Conservation (phyloP, 1,284 basidiomycete genomes). For the Hypsizygus ulmarius region DNA sequence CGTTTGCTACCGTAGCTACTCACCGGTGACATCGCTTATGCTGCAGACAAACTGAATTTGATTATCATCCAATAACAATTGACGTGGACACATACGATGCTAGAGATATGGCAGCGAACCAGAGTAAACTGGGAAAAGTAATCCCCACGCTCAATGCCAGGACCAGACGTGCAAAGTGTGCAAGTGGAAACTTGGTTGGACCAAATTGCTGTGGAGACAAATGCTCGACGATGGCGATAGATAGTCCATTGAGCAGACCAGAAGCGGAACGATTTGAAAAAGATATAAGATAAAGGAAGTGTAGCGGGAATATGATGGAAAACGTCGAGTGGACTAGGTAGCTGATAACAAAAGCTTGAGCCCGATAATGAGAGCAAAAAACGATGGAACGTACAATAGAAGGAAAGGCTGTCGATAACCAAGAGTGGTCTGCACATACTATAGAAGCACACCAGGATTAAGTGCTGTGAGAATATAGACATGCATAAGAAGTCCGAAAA, state of each 20-base stretch:
- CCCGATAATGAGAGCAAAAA: background rate
- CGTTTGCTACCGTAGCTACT: conserved; percentile 13
- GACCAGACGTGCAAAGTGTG: conserved; percentile 43
- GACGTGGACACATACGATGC: conserved; percentile 57
- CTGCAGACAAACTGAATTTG: conserved; percentile 34
- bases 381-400: conserved; percentile 54
- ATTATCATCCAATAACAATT: conserved; percentile 7
- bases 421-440: conserved; percentile 75
- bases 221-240: conserved; percentile 51
- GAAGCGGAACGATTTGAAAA: conserved; percentile 45
- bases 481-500: conserved; percentile 12
- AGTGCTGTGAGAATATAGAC: conserved; percentile 5
- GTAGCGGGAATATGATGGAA: conserved; percentile 65
- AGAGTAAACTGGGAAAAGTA: conserved; percentile 62
- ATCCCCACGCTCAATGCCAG: conserved; percentile 55
- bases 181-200: conserved; percentile 40
- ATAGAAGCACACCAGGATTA: conserved; percentile 5
- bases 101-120: conserved; percentile 70
- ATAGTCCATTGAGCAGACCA: conserved; percentile 49
- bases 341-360: conserved; percentile 34
- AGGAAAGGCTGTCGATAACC: conserved; percentile 76
- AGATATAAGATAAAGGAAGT: conserved; percentile 58
- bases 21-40: conserved; percentile 70
- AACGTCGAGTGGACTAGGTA: conserved; percentile 77
- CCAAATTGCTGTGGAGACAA: conserved; percentile 36